Percentiles rank a stretch among this genome's conserved stretches.
Conservation (phyloP, 2,329 filamentous ascomycete species). For the Fusarium caatingaense region DNA sequence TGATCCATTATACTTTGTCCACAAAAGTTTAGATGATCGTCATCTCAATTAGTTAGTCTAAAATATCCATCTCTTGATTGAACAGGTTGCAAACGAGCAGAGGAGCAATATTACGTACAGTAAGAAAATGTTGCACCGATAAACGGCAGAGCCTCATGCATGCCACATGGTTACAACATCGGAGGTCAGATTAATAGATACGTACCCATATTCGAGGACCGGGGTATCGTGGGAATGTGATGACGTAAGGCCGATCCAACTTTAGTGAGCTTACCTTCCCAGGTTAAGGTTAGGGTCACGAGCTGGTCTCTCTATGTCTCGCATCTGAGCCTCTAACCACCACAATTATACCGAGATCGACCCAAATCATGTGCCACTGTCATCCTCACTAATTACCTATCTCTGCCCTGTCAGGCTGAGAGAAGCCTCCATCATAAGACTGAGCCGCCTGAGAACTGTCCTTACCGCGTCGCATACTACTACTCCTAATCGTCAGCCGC, state of each 20-base stretch:
- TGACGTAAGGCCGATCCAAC: constrained; percentile 44
- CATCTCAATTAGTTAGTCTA: not conserved
- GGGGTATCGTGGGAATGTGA: constrained; percentile 17
- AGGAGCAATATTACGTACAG: not conserved
- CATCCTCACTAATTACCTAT: constrained; percentile 32
- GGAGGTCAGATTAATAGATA: not conserved
- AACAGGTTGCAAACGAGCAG: not conserved
- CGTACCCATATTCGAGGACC: not conserved
- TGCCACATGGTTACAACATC: not conserved
- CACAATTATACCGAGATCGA: constrained; percentile 25
- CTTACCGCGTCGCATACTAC: constrained; percentile 3
- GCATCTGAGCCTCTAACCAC: constrained; percentile 25
- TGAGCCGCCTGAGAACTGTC: constrained; percentile 42
- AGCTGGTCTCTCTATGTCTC: constrained; percentile 28
- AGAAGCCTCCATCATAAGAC: constrained; percentile 48
- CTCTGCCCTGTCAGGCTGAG: constrained; percentile 36
- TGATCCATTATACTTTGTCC: not conserved
- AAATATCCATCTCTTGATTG: not conserved
- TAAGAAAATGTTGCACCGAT: constrained; percentile 1
- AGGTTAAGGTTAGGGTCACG: constrained; percentile 32
- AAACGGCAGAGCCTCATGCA: constrained; percentile 9
- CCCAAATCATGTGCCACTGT: constrained; percentile 43
- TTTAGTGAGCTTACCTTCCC: constrained; percentile 9
- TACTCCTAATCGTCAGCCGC: constrained; percentile 26
- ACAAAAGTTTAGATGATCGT: not conserved